Evolutionary conservation across 2,329 filamentous ascomycete species (phyloP).

Genomic region (Clarireedia hainanense): DNA sequence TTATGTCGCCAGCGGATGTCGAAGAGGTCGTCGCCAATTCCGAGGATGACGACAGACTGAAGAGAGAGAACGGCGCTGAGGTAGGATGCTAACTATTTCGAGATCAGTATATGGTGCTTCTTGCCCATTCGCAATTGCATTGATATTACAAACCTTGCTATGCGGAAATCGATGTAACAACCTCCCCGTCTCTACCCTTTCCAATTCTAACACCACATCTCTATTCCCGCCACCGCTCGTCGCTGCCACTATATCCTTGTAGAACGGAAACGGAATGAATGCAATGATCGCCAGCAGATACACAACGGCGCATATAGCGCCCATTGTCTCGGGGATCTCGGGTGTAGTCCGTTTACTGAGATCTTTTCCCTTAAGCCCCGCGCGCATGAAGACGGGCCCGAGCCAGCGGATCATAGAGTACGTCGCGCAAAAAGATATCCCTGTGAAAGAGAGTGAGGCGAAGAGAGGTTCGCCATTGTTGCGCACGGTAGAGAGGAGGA

Average conservation of each 20-base stretch:
- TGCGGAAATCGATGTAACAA: constrained; percentile 90
- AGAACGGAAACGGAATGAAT: constrained; percentile 96
- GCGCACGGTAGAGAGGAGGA: constrained; percentile 74
- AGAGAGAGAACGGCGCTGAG: constrained; percentile 89
- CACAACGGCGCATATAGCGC: constrained; percentile 83
- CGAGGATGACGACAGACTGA: constrained; percentile 82
- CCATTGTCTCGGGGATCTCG: constrained; percentile 94
- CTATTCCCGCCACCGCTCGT: constrained; percentile 90
- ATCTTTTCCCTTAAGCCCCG: constrained; percentile 84
- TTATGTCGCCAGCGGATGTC: constrained; percentile 99
- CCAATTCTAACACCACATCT: constrained; percentile 60
- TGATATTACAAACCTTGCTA: constrained; percentile 59
- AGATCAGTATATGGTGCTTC: background rate
- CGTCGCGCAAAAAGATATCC: constrained; percentile 71
- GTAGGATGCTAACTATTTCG: constrained; percentile 74
- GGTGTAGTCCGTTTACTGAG: constrained; percentile 68
- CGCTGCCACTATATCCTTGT: constrained; percentile 93
- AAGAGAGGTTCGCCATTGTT: constrained; percentile 81
- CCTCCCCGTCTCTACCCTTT: constrained; percentile 59
- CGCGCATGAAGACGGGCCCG: constrained; percentile 78
- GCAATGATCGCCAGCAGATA: constrained; percentile 83
- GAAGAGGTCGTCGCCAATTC: constrained; percentile 91
- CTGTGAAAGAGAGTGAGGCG: constrained; percentile 79
- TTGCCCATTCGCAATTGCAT: background rate
- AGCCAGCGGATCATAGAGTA: constrained; percentile 92